phyloP scores from a whole-genome alignment of 2,329 filamentous ascomycete species.

The Ophiostoma populinum region DNA sequence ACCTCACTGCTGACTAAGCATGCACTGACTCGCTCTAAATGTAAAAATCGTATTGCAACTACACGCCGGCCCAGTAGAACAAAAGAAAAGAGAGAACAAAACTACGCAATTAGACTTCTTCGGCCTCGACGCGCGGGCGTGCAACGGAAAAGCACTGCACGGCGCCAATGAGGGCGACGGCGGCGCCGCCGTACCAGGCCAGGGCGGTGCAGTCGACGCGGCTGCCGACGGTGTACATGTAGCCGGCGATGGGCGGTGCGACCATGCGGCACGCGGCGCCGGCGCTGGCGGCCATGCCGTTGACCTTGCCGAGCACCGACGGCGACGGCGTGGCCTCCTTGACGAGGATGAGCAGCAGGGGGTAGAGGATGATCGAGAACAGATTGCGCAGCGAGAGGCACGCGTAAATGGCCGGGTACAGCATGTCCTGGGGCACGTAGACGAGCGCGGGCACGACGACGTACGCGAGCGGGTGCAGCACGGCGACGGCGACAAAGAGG shows the following conservation, averaged over 20 bases:
- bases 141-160: constrained; percentile 41
- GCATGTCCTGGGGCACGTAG: constrained; percentile 30
- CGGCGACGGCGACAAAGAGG: constrained; percentile 38
- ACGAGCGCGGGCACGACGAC: constrained; percentile 40
- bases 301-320: constrained; percentile 43
- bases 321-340: constrained; percentile 45
- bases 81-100: background rate
- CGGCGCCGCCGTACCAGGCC: constrained; percentile 45
- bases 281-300: constrained; percentile 47
- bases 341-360: constrained; percentile 47
- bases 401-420: constrained; percentile 41
- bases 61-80: too few relatives aligned
- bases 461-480: constrained; percentile 46
- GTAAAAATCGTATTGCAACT: background rate
- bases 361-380: constrained; percentile 46
- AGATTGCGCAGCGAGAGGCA: constrained; percentile 41
- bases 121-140: constrained; percentile 11
- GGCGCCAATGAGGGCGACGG: constrained; percentile 38
- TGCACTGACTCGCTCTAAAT: too few relatives aligned
- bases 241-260: constrained; percentile 46
- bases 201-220: constrained; percentile 40
- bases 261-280: constrained; percentile 51
- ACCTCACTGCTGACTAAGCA: constrained; percentile 5
- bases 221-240: constrained; percentile 42
- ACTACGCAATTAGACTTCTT: background rate